phyloP scores from a whole-genome alignment of 2,329 filamentous ascomycete genomes.

The Colletotrichum limetticola region DNA sequence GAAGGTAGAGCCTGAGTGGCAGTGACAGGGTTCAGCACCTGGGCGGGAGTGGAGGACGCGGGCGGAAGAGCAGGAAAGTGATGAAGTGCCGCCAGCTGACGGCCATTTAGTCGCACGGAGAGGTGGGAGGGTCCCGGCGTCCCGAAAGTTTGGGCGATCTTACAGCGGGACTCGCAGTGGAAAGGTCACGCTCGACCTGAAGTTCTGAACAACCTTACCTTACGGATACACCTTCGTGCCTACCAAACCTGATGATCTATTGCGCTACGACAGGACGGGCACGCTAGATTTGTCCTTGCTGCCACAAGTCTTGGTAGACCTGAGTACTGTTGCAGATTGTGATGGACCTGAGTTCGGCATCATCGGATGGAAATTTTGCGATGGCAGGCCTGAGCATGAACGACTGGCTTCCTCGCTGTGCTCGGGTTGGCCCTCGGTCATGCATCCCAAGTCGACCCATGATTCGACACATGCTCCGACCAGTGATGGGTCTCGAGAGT shows the following conservation, averaged over 20 bases:
- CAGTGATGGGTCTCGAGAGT: not conserved
- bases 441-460: not conserved
- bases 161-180: conserved; percentile 3
- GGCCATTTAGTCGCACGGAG: conserved; percentile 4
- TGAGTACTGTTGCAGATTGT: conserved; percentile 11
- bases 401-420: not conserved
- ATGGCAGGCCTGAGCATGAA: conserved; percentile 18
- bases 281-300: conserved; percentile 2
- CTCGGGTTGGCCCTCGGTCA: not conserved
- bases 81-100: not conserved
- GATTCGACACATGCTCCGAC: not conserved
- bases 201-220: not conserved
- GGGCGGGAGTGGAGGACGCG: not conserved
- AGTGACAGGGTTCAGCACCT: conserved; percentile 14
- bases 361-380: conserved; percentile 34
- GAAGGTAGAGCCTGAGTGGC: not conserved
- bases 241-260: not conserved
- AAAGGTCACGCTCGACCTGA: not conserved
- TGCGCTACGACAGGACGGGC: conserved; percentile 20
- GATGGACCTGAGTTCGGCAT: conserved; percentile 16
- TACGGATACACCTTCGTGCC: not conserved
- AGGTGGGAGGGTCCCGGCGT: conserved; percentile 25
- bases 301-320: not conserved
- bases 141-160: conserved; percentile 25
- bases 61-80: not conserved